phyloP scores from a whole-genome alignment of 1,139 yeast species.

The Pichia kudriavzevii region DNA sequence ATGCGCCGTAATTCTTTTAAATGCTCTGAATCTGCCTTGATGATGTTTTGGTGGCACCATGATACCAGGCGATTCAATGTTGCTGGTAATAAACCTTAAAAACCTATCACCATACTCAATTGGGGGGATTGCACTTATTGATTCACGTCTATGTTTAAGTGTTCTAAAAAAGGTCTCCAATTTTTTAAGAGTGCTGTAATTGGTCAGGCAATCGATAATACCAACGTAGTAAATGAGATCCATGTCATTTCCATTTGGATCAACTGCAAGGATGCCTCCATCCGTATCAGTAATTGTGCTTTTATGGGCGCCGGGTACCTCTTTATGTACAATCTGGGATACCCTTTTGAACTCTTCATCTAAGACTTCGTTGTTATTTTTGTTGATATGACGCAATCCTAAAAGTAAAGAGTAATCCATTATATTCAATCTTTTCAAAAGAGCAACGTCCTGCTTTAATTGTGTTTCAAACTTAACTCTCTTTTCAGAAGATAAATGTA shows the following conservation, averaged over 20 bases:
- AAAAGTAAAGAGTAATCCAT: constrained; percentile 92
- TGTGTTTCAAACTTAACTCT: constrained; percentile 55
- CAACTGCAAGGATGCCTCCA: constrained; percentile 81
- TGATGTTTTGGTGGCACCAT: too few species aligned
- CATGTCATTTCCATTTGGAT: constrained; percentile 53
- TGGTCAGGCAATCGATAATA: constrained; percentile 87
- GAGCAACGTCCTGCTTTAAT: constrained; percentile 62
- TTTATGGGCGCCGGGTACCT: constrained; percentile 11
- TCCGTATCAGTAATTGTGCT: constrained; percentile 26
- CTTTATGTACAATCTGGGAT: constrained; percentile 24
- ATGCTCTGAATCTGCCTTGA: constrained; percentile 7
- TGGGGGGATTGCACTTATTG: constrained; percentile 88
- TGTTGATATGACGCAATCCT: constrained; percentile 66
- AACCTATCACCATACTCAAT: constrained; percentile 84
- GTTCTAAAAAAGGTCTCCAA: constrained; percentile 85
- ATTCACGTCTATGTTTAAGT: constrained; percentile 56
- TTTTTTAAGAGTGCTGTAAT: constrained; percentile 67
- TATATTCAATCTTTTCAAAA: constrained; percentile 66
- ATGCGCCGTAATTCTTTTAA: constrained; percentile 4
- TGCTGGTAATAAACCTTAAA: constrained; percentile 52
- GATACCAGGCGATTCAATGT: constrained; percentile 15
- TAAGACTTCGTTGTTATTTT: constrained; percentile 11
- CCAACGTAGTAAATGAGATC: constrained; percentile 82
- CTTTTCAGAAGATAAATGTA: constrained; percentile 69
- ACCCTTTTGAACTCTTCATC: constrained; percentile 20